phyloP scores from a whole-genome alignment of 164 flowering plant genomes.

The Litsea cubeba region DNA sequence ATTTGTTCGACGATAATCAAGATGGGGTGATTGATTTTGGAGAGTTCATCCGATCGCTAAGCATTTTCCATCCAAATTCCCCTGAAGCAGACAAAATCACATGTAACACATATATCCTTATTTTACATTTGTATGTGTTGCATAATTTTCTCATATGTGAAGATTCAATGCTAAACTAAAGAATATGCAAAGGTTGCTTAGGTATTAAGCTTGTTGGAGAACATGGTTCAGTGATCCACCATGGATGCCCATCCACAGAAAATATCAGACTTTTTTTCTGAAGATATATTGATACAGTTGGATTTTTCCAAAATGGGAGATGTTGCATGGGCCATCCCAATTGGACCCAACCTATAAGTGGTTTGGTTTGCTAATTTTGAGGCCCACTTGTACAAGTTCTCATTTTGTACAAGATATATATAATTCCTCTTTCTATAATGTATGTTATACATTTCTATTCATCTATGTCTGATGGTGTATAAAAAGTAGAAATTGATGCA shows the following conservation, averaged over 20 bases:
- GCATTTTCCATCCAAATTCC: conserved; percentile 70
- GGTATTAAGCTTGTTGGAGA: neutral
- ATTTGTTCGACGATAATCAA: conserved; percentile 58
- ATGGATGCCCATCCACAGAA: neutral
- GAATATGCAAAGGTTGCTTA: neutral
- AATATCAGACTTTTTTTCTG: neutral
- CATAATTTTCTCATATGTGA: neutral
- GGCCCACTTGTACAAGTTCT: neutral
- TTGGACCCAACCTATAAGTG: neutral
- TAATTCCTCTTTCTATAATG: neutral
- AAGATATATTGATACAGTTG: no score
- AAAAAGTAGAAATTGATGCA: neutral
- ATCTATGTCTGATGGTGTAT: neutral
- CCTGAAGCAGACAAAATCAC: conserved; percentile 52
- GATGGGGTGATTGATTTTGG: conserved; percentile 79
- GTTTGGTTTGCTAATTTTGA: neutral
- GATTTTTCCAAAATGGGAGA: no score
- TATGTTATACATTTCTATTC: neutral
- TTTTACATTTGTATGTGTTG: neutral
- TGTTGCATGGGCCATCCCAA: no score
- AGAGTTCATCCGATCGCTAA: conserved; percentile 69
- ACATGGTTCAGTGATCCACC: neutral
- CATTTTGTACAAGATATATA: neutral
- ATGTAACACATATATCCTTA: conserved; percentile 38
- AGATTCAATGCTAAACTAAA: neutral